Evolutionary conservation across 345 rosid species (phyloP).

Genomic region (Eucalyptus cloeziana): DNA sequence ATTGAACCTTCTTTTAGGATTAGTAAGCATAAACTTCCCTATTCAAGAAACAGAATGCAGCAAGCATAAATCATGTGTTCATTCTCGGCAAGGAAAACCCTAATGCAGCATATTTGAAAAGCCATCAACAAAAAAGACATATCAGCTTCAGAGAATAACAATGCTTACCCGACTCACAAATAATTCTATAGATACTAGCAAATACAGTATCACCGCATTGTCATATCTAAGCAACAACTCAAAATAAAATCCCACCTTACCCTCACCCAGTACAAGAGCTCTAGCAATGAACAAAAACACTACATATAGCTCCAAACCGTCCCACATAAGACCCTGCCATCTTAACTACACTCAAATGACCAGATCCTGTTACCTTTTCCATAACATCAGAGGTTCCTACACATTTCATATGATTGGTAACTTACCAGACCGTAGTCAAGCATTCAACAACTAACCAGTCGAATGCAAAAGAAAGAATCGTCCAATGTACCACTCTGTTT

Average conservation of each 20-base stretch:
- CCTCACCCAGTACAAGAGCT: background rate
- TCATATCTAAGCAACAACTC: background rate
- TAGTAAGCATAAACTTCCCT: background rate
- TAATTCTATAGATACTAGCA: background rate
- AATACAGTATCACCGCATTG: background rate
- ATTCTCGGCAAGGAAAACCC: background rate
- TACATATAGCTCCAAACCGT: background rate
- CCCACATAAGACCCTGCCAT: background rate
- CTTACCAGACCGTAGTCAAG: background rate
- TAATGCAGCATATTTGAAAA: background rate
- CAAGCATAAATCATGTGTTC: background rate
- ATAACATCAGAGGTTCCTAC: background rate
- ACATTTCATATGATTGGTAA: background rate
- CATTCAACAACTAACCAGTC: background rate
- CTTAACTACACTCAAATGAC: background rate
- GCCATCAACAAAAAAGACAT: background rate
- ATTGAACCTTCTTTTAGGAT: background rate
- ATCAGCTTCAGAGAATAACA: background rate
- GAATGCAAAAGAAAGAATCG: background rate
- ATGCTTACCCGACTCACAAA: background rate
- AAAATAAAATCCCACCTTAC: background rate
- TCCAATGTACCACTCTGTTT: background rate
- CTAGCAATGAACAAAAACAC: background rate
- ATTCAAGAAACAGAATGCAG: background rate
- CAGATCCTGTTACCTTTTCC: background rate